Percentiles rank a stretch among this genome's conserved stretches.
Evolutionary conservation across 176 grass and related monocot species (phyloP).

Genomic region (Themeda triandra): DNA sequence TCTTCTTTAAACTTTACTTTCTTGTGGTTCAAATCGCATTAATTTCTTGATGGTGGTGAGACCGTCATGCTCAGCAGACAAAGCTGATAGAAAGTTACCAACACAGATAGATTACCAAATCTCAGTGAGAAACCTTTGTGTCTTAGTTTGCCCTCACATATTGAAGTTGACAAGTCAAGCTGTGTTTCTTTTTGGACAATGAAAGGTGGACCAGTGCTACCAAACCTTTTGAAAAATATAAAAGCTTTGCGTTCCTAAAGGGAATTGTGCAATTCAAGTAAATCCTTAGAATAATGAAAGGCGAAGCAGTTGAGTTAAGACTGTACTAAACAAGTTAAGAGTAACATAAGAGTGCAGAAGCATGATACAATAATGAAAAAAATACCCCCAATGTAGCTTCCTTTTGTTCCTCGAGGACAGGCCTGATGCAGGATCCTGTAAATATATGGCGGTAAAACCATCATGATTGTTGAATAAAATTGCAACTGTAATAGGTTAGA

Average conservation of each 20-base stretch:
- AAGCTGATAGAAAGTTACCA: conserved; percentile 17
- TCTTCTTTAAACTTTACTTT: background rate
- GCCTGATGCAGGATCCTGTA: conserved; percentile 29
- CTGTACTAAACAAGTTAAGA: background rate
- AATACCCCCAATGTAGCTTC: conserved; percentile 59
- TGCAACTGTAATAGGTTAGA: background rate
- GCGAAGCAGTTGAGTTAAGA: background rate
- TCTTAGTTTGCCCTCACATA: background rate
- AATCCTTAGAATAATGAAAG: background rate
- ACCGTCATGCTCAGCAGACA: background rate
- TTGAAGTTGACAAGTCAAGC: conserved; percentile 3
- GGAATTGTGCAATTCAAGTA: background rate
- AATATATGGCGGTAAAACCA: conserved; percentile 10
- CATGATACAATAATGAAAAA: conserved; percentile 6
- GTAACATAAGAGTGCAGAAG: background rate
- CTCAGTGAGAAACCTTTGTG: background rate
- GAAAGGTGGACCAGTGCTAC: background rate
- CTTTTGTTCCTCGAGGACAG: conserved; percentile 49
- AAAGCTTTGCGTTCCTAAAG: background rate
- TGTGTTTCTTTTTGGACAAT: background rate
- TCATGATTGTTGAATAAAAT: conserved; percentile 2
- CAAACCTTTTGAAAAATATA: background rate
- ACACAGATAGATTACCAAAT: background rate
- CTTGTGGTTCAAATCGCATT: background rate
- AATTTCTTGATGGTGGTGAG: background rate